Conservation (phyloP, 768 basidiomycete species). For the Trametes coccinea region DNA sequence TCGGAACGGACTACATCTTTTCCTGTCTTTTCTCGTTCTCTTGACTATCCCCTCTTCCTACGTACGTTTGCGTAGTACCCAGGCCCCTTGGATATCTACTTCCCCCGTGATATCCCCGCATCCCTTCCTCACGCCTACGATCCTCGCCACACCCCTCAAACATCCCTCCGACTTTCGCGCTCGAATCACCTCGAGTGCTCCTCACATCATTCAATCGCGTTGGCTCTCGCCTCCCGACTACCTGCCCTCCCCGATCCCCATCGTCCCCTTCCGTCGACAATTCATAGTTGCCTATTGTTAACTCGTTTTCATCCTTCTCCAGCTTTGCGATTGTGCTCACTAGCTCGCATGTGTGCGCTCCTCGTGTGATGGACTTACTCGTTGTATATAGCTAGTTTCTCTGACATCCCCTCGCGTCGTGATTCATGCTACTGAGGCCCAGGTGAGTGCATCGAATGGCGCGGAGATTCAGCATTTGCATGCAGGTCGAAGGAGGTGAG, state of each 20-base stretch:
- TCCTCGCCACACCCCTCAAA: background rate
- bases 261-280: background rate
- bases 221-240: background rate
- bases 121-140: background rate
- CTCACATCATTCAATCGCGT: too few species aligned
- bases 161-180: too few species aligned
- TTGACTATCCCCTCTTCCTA: background rate
- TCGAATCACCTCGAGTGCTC: background rate
- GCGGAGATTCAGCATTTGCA: too few species aligned
- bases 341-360: background rate
- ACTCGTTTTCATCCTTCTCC: background rate
- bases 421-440: too few species aligned
- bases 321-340: background rate
- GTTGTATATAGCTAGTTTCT: background rate
- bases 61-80: too few species aligned
- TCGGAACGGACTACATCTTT: slow-evolving; percentile 16
- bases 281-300: background rate
- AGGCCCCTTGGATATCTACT: background rate
- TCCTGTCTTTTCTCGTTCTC: slow-evolving; percentile 1
- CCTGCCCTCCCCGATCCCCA: background rate
- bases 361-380: background rate
- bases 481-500: too few species aligned
- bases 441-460: too few species aligned
- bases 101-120: slow-evolving; percentile 3
- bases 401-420: background rate